These are phyloP conservation scores for Gyrodon lividus DNA, from an alignment of 768 basidiomycete genomes.

Conservation along the genomic window DNA sequence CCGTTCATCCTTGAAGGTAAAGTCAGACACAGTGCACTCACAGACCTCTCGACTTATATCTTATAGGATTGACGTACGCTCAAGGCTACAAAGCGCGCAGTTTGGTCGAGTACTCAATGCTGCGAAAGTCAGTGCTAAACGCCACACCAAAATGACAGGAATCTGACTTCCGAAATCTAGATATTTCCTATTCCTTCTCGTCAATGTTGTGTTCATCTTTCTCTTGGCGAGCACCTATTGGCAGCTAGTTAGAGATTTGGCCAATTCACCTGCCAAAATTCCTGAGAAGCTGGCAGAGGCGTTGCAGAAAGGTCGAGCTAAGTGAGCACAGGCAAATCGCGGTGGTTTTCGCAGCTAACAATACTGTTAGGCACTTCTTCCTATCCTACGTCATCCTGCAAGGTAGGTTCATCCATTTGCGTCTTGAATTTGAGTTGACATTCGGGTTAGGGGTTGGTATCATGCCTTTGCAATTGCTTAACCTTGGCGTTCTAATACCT, in stretches of 20 bases:
- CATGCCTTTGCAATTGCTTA: slow-evolving; percentile 94
- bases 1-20: slow-evolving; percentile 89
- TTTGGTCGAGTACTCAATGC: slow-evolving; percentile 88
- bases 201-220: slow-evolving; percentile 95
- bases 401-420: slow-evolving; percentile 40
- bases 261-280: slow-evolving; percentile 90
- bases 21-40: slow-evolving; percentile 2
- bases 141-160: neutral
- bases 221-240: slow-evolving; percentile 89
- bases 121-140: slow-evolving; percentile 71
- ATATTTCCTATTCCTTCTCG: slow-evolving; percentile 89
- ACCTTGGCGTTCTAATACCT: slow-evolving; percentile 85
- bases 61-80: slow-evolving; percentile 67
- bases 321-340: slow-evolving; percentile 36
- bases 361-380: slow-evolving; percentile 66
- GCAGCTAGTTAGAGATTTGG: slow-evolving; percentile 88
- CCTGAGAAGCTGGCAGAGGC: slow-evolving; percentile 90
- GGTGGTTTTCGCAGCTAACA: slow-evolving; percentile 11
- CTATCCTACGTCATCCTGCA: slow-evolving; percentile 82
- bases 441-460: slow-evolving; percentile 69
- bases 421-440: slow-evolving; percentile 3
- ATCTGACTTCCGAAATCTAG: slow-evolving; percentile 40
- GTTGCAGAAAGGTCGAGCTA: slow-evolving; percentile 73
- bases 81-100: slow-evolving; percentile 90
- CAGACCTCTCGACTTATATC: slow-evolving; percentile 24